Percentiles rank a stretch among this genome's conserved stretches.
Conservation (phyloP, 163 green algal species). For the Scenedesmus sp. region DNA sequence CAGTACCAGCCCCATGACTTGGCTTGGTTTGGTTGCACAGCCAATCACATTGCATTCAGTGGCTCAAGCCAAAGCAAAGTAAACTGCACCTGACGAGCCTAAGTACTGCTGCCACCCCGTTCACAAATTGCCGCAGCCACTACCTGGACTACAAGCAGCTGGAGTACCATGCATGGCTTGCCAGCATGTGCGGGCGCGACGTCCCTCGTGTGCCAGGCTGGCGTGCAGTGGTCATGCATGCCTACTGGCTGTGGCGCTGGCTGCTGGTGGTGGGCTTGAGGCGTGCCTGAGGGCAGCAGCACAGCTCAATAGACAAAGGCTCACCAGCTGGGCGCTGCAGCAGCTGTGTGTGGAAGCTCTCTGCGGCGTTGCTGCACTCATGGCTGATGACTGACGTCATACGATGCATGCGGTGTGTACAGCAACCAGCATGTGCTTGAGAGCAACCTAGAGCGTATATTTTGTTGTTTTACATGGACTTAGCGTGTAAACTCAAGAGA, state of each 20-base stretch:
- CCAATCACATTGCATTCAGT: neutral
- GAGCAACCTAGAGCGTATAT: too few species aligned
- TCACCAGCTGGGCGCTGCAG: too few species aligned
- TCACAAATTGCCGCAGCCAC: neutral
- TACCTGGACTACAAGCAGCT: slow-evolving; percentile 13
- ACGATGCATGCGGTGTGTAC: too few species aligned
- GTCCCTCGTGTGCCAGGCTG: neutral
- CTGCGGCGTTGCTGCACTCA: too few species aligned
- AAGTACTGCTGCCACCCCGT: neutral
- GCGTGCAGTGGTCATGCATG: neutral
- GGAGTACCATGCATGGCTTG: neutral
- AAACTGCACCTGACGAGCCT: neutral
- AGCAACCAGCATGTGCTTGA: too few species aligned
- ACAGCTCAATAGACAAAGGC: neutral
- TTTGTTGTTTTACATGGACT: too few species aligned
- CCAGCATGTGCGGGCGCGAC: neutral
- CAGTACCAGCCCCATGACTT: neutral
- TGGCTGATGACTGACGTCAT: too few species aligned
- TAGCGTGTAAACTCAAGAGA: too few species aligned
- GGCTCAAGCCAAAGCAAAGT: too few species aligned
- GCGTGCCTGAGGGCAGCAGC: neutral
- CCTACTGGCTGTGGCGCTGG: neutral
- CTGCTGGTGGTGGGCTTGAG: neutral
- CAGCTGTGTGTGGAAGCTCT: too few species aligned
- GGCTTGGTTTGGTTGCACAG: neutral